Base-by-base conservation (phyloP, 2,329 filamentous ascomycete species). In the Bipolaris sorokiniana region DNA sequence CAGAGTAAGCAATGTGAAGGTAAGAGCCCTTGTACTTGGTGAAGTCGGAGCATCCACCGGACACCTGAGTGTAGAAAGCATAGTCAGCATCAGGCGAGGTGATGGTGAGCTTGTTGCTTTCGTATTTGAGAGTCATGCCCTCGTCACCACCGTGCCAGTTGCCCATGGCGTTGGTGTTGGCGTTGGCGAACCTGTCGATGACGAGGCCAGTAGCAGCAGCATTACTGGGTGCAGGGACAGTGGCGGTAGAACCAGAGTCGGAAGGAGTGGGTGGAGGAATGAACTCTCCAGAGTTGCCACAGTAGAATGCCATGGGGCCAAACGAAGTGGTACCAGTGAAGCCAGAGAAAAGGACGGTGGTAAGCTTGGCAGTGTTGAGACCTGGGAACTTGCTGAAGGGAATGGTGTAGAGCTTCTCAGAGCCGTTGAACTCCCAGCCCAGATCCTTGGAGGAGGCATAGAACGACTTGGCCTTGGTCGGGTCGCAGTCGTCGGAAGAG, bases 141-240 rank as follows among this genome's bases (percentile, higher is more conserved):
- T 89, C 86, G 45, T 87, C 86, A n/a, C 80, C 80, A 9, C 88
- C 88, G 70, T 90, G 87, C 83, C 86, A 90, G 72, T 85, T 82
- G 2, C 83, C 84, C 2, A 90, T 80, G 16, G 84, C 81, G 66
- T 90, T 90, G 23, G 75, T 80, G 58, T 80, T 75, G 2, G 73
- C 54, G 62, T 79, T 80, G 34, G 75, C 75, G 62, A 90, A 90
- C 3, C 80, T 81, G 73, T 90, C 88, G 54, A 90, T 84, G 0
- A 89, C 77, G 28, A 86, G 77, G 11, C 77, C 74, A 15, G 80
- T 77, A 11, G 63, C 64, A 23, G 80, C 80, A 18, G 80, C 79
- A 47, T 82, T 79, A 11, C 75, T 63, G 3, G 83, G 84, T 3
- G 82, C 81, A n/a, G 80, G 69, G 13, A 85, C 78, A 5, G 82